Base-by-base conservation (phyloP, 345 rosid species). In the Conringia planisiliqua region DNA sequence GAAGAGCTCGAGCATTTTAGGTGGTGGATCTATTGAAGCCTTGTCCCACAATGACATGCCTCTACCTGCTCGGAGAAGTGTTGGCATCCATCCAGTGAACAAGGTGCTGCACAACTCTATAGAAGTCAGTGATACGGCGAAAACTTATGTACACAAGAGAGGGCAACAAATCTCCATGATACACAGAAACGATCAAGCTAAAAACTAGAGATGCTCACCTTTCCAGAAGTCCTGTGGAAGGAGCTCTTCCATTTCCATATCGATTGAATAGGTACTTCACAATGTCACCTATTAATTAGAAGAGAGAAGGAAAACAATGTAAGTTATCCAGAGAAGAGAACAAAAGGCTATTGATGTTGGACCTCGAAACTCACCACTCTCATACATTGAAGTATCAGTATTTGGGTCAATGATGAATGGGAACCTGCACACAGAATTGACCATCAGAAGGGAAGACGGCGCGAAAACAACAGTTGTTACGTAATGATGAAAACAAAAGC, bases 1-100 rank as follows among this genome's bases (percentile, higher is more conserved):
- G 82, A 87, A 91, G 70, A 91, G 87, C 80, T 89, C 87, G 65
- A 89, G 77, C 84, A 82, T 84, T 82, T 78, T 77, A 20, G 89
- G 83, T 24, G 87, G 95, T 3, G 79, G 79, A 17, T 83, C 83
- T 35, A 12, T 27, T 56, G 62, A 62, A 43, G 95, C 93, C 77
- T 83, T 89, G 64, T 86, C 93, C 95, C 93, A 87, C 17, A 87
- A 59, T 42, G 82, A 82, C 93, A 87, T 89, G 67, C 96, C 97
- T 83, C 93, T 85, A 33, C 95, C 96, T 8, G 95, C 96, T 74
- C 97, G 85, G 60, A 89, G 84, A 83, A 88, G 79, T 40, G 95
- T 89, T 26, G 95, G 97, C 88, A 91, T 83, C 97, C 97, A 91
- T 72, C 97, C 95, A 0, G 93, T 89, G 61, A 91, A 52, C 78